phyloP scores from a whole-genome alignment of 2,329 filamentous ascomycete species.

The Aphanocladium album region DNA sequence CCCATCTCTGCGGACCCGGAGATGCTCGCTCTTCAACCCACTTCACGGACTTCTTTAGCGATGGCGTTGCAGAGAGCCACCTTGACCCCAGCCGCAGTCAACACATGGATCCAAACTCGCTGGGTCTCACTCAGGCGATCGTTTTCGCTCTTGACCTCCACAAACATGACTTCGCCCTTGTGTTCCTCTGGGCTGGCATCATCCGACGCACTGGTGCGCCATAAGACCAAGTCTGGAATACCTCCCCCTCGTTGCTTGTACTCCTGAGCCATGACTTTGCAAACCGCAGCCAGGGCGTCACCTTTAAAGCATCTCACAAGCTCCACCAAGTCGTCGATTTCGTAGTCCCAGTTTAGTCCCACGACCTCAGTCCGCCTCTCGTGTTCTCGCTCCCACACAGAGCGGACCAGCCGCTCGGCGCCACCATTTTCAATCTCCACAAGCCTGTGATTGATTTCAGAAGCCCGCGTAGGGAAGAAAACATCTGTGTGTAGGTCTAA shows the following conservation, averaged over 20 bases:
- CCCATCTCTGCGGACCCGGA: not conserved
- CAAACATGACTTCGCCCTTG: constrained; percentile 65
- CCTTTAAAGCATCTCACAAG: constrained; percentile 74
- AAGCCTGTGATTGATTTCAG: constrained; percentile 82
- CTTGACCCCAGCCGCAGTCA: constrained; percentile 75
- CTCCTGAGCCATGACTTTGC: constrained; percentile 93
- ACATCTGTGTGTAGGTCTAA: constrained; percentile 89
- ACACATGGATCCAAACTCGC: constrained; percentile 91
- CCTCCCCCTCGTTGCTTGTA: constrained; percentile 82
- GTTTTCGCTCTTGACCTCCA: constrained; percentile 78
- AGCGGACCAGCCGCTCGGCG: constrained; percentile 60
- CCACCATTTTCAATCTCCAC: constrained; percentile 83
- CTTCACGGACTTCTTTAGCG: constrained; percentile 45
- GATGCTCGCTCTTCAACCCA: constrained; percentile 25
- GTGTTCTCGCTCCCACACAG: constrained; percentile 63
- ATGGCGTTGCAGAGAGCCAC: constrained; percentile 74
- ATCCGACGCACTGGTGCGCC: constrained; percentile 46
- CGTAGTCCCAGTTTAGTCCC: constrained; percentile 87
- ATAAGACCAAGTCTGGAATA: constrained; percentile 88
- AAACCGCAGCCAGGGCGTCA: constrained; percentile 75
- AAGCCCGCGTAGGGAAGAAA: constrained; percentile 80
- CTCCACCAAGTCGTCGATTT: constrained; percentile 70
- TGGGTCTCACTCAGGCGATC: constrained; percentile 95
- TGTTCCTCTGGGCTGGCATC: constrained; percentile 19
- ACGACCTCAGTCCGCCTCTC: constrained; percentile 78